A percentile compares a stretch with the other conserved stretches of the same genome.
phyloP scores from a whole-genome alignment of 371 early-diverging fungal genomes.

The Saksenaea oblongispora region DNA sequence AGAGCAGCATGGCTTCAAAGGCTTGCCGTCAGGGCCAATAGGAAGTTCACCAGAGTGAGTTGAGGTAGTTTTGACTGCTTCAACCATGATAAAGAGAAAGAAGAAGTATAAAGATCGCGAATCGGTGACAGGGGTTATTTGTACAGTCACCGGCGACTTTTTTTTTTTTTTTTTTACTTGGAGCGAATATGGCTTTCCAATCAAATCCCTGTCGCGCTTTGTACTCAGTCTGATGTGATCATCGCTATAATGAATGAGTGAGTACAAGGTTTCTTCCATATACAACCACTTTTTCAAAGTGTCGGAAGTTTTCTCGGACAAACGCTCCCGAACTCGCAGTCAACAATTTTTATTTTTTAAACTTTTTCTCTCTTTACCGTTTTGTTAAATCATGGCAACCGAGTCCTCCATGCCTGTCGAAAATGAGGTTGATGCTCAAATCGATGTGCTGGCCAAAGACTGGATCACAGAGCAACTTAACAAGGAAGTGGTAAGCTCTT shows the following conservation, averaged over 20 bases:
- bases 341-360: too few species aligned
- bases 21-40: conserved; percentile 60
- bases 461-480: conserved; percentile 58
- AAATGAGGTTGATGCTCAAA: conserved; percentile 9
- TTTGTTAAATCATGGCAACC: background rate
- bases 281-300: too few species aligned
- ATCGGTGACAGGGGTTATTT: background rate
- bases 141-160: background rate
- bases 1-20: conserved; percentile 94
- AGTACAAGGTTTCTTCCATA: too few species aligned
- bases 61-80: conserved; percentile 44
- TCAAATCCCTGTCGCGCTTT: background rate
- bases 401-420: background rate
- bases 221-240: background rate
- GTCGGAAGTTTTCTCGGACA: too few species aligned
- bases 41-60: conserved; percentile 50
- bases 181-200: background rate
- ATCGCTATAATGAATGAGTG: too few species aligned
- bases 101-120: conserved; percentile 1
- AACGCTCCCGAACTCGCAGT: too few species aligned
- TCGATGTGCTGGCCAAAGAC: conserved; percentile 48
- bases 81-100: conserved; percentile 26
- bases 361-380: too few species aligned
- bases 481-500: conserved; percentile 48
- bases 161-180: background rate